Percentiles rank a stretch among this genome's conserved stretches.
These are phyloP conservation scores for Tetradesmus lagerheimii DNA, from an alignment of 139 green algal species.

Conservation along the genomic window DNA sequence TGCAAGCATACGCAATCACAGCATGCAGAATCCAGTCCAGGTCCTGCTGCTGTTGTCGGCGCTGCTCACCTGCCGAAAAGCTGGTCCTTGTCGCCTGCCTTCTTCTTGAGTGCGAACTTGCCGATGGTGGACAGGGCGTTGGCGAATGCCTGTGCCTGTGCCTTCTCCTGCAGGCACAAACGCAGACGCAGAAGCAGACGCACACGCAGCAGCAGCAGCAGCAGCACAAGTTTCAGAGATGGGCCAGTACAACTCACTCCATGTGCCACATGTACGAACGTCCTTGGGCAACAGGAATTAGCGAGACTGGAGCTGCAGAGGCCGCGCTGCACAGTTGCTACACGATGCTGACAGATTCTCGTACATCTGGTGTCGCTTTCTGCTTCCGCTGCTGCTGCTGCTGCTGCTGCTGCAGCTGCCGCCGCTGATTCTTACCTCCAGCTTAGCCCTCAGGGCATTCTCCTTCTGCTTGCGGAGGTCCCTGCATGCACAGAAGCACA, in stretches of 20 bases:
- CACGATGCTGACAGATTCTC: neutral
- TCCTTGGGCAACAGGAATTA: neutral
- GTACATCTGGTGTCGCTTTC: too few relatives aligned
- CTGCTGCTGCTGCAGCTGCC: neutral
- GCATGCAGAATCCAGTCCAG: neutral
- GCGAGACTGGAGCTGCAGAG: neutral
- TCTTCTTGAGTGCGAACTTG: constrained; percentile 96
- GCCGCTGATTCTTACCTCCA: constrained; percentile 48
- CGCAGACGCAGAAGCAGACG: neutral
- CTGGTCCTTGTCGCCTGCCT: constrained; percentile 85
- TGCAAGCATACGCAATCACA: neutral
- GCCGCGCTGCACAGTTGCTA: neutral
- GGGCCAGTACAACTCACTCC: neutral
- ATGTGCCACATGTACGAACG: too few relatives aligned
- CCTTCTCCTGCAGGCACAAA: constrained; percentile 72
- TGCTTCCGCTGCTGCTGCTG: too few relatives aligned
- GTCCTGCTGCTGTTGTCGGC: neutral
- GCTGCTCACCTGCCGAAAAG: constrained; percentile 80
- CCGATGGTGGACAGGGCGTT: constrained; percentile 88
- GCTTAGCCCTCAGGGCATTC: constrained; percentile 59
- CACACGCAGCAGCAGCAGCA: neutral
- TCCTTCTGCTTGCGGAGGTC: constrained; percentile 72
- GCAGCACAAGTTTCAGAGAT: neutral
- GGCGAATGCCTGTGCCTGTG: constrained; percentile 77
- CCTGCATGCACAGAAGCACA: constrained; percentile 50